A percentile compares a stretch with the other conserved stretches of the same genome.
Evolutionary conservation across 2,329 filamentous ascomycete genomes (phyloP).

Genomic region (Trichoderma endophyticum): DNA sequence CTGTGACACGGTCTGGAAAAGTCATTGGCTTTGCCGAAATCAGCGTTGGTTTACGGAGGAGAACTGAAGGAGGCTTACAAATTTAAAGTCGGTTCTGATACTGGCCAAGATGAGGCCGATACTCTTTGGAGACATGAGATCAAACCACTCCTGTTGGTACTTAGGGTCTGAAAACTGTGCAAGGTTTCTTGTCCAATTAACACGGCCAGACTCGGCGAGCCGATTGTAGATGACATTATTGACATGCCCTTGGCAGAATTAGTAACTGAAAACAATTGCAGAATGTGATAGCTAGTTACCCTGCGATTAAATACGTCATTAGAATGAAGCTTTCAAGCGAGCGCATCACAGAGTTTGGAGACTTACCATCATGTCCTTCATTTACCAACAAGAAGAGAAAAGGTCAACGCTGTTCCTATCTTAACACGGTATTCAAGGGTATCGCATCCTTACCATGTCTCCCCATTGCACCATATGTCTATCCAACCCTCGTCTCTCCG

Average conservation of each 20-base stretch:
- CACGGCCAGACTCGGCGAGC: slow-evolving; percentile 76
- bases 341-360: not conserved
- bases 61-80: slow-evolving; percentile 51
- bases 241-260: slow-evolving; percentile 55
- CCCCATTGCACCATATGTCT: slow-evolving; percentile 74
- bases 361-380: slow-evolving; percentile 13
- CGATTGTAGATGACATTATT: slow-evolving; percentile 84
- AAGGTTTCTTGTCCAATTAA: slow-evolving; percentile 75
- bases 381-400: not conserved
- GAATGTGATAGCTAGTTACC: not conserved
- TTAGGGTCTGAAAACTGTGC: slow-evolving; percentile 56
- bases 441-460: slow-evolving; percentile 79
- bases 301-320: not conserved
- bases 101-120: slow-evolving; percentile 75
- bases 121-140: slow-evolving; percentile 63
- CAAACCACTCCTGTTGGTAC: slow-evolving; percentile 62
- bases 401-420: not conserved
- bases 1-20: slow-evolving; percentile 77
- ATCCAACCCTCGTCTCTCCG: slow-evolving; percentile 57
- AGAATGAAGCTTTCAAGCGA: not conserved
- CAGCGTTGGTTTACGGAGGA: not conserved
- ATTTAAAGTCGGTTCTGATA: slow-evolving; percentile 83
- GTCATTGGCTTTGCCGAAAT: slow-evolving; percentile 63
- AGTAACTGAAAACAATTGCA: not conserved
- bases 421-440: not conserved